phyloP scores from a whole-genome alignment of 2,329 filamentous ascomycete genomes.

The Beauveria medogensis region DNA sequence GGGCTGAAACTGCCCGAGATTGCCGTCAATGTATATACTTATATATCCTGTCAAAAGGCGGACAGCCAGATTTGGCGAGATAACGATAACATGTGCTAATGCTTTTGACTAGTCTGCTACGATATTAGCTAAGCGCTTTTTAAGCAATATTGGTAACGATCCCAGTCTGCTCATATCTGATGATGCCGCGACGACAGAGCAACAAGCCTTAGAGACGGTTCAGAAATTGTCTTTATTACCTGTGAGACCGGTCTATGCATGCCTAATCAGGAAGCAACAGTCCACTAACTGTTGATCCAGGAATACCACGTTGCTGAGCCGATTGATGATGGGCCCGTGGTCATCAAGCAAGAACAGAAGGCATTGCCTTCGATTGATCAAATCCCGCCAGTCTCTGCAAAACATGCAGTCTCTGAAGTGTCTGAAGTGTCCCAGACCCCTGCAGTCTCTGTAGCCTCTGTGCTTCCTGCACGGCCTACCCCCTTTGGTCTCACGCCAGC shows the following conservation, averaged over 20 bases:
- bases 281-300: background rate
- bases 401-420: background rate
- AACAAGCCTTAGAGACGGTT: background rate
- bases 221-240: background rate
- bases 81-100: constrained; percentile 7
- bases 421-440: background rate
- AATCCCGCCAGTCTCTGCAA: background rate
- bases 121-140: constrained; percentile 11
- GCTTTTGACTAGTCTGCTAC: background rate
- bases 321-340: background rate
- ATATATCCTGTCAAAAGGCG: no score
- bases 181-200: background rate
- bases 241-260: background rate
- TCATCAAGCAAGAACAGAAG: background rate
- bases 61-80: no score
- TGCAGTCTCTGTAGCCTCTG: background rate
- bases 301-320: background rate
- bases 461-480: background rate
- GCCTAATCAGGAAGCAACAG: no score
- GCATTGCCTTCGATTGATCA: background rate
- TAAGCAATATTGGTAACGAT: background rate
- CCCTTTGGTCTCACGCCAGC: background rate
- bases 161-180: background rate
- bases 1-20: constrained; percentile 21
- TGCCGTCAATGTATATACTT: constrained; percentile 21